These are phyloP conservation scores for Penicillium parvum DNA, from an alignment of 495 filamentous ascomycete species.

Conservation along the genomic window DNA sequence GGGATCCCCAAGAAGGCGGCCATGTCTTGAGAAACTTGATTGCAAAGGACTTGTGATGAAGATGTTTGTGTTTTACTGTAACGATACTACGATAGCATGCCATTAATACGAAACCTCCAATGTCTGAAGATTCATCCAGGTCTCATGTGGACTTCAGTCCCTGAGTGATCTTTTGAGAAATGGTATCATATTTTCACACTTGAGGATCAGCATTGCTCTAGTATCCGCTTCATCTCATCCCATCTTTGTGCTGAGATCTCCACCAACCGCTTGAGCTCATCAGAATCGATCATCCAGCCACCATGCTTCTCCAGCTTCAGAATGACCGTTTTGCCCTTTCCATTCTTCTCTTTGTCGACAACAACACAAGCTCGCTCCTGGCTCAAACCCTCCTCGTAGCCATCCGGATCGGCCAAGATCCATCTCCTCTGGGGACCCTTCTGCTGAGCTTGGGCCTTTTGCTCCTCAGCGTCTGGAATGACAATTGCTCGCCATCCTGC, in stretches of 20 bases:
- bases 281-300: constrained; percentile 57
- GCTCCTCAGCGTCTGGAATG: constrained; percentile 40
- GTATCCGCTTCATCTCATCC: constrained; percentile 46
- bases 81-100: constrained; percentile 3
- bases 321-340: constrained; percentile 50
- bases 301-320: constrained; percentile 75
- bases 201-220: constrained; percentile 33
- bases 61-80: not conserved
- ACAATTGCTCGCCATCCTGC: constrained; percentile 36
- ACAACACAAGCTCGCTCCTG: constrained; percentile 69
- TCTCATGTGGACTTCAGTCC: too few relatives aligned
- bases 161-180: constrained; percentile 6
- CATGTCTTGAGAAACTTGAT: constrained; percentile 3
- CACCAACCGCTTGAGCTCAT: constrained; percentile 52
- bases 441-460: constrained; percentile 32
- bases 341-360: constrained; percentile 56
- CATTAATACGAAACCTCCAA: too few relatives aligned
- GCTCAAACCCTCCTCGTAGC: constrained; percentile 79
- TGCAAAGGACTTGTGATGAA: too few relatives aligned
- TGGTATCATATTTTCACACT: constrained; percentile 33
- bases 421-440: constrained; percentile 53
- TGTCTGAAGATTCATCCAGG: not conserved
- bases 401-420: constrained; percentile 84
- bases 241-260: constrained; percentile 51
- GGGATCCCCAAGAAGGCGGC: constrained; percentile 21